These are phyloP conservation scores for Hypsizygus marmoreus DNA, from an alignment of 768 basidiomycete genomes.

Conservation along the genomic window DNA sequence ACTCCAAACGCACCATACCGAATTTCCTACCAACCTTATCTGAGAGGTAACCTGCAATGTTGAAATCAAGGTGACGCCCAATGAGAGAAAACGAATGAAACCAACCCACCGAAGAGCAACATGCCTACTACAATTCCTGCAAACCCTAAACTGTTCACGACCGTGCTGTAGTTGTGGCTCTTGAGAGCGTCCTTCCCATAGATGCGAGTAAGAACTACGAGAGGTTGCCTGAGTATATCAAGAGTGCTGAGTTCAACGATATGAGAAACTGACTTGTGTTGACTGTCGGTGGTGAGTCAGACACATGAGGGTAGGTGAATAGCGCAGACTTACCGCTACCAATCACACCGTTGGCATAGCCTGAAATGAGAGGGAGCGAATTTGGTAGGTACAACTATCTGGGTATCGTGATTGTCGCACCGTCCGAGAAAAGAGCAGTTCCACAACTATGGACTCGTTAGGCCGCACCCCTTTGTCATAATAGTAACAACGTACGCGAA, in stretches of 20 bases:
- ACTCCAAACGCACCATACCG: conserved; percentile 66
- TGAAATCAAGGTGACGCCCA: not conserved
- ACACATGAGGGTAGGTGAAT: not conserved
- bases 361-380: conserved; percentile 32
- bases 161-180: conserved; percentile 58
- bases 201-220: conserved; percentile 63
- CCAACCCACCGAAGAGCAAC: conserved; percentile 60
- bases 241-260: not conserved
- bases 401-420: conserved; percentile 39
- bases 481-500: conserved; percentile 11
- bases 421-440: conserved; percentile 85
- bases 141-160: conserved; percentile 70
- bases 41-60: conserved; percentile 56
- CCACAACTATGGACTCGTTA: conserved; percentile 55
- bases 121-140: conserved; percentile 86
- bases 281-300: conserved; percentile 39
- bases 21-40: conserved; percentile 86
- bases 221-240: not conserved
- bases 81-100: not conserved
- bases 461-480: not conserved
- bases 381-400: not conserved
- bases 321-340: conserved; percentile 61
- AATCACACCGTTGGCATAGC: conserved; percentile 82
- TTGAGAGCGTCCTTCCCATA: conserved; percentile 60
- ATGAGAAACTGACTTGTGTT: conserved; percentile 54